Evolutionary conservation across 352 stramenopile species (phyloP).

Genomic region (Pythium oligandrum): DNA sequence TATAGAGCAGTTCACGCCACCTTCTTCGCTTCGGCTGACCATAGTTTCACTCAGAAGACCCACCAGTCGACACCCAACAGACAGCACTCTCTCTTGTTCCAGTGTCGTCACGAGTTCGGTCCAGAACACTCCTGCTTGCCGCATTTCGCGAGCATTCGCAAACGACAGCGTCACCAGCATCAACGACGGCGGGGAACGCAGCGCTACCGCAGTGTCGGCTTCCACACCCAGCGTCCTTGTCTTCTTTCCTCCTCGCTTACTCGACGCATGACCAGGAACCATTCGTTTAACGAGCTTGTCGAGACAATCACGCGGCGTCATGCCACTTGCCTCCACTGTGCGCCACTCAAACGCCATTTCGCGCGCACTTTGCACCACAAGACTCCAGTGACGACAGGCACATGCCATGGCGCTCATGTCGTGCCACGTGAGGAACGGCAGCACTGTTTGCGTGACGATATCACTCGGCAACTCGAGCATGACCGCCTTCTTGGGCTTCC

Average conservation of each 20-base stretch:
- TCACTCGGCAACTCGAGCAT: constrained; percentile 31
- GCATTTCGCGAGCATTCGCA: constrained; percentile 20
- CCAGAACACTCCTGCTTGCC: constrained; percentile 36
- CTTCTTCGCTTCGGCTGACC: neutral
- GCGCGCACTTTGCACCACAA: constrained; percentile 17
- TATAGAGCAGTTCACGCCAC: constrained; percentile 13
- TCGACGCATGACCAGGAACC: too few relatives aligned
- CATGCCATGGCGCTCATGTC: constrained; percentile 31
- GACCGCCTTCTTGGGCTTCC: too few relatives aligned
- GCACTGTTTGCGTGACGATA: constrained; percentile 31
- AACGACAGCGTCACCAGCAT: constrained; percentile 29
- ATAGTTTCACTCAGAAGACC: constrained; percentile 11
- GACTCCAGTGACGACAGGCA: constrained; percentile 24
- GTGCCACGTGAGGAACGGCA: constrained; percentile 43
- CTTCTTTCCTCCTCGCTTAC: too few relatives aligned
- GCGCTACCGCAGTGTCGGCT: constrained; percentile 22
- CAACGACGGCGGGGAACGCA: constrained; percentile 38
- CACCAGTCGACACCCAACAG: constrained; percentile 32
- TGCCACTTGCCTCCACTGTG: constrained; percentile 23
- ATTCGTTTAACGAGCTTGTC: constrained; percentile 7
- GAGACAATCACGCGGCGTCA: constrained; percentile 20
- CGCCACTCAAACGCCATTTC: constrained; percentile 30
- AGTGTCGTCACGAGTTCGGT: constrained; percentile 25
- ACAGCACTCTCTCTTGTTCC: constrained; percentile 30
- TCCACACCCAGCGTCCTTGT: constrained; percentile 18